Evolutionary conservation across 441 rosid genomes (phyloP), one percentile per base, ranked within the genome.

Genomic region (Geranium incanum): DNA sequence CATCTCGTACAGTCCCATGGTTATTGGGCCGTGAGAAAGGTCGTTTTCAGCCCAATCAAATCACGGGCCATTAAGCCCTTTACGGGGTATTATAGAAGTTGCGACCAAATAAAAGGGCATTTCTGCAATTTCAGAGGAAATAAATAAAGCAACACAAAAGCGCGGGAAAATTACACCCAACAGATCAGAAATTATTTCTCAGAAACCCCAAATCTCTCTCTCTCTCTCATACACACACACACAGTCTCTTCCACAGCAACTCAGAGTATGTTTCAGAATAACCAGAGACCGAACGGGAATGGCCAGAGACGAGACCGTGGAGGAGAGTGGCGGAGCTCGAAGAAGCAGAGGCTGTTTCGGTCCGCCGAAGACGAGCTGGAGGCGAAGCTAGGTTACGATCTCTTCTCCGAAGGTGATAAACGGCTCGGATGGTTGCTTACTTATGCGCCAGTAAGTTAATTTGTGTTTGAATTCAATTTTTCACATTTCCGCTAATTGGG

Each of bases 361-460:
- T 88, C 73, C 39, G 89, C 90, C 38, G 95, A 88, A 80, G 99
- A 95, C 70, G 90, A 90, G 83, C 89, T 90, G 36, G 97, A 90
- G 83, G 75, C 91, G 16, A 95, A 95, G 88, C 82, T 95, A 50
- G 99, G 99, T 67, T 92, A 87, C 78, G 95, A 84, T 81, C 82
- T 95, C 60, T 93, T 90, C 82, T 83, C 86, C 7, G 96, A 95
- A 78, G 98, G 97, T n/a, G 97, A 90, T 21, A 90, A 84, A 9
- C 97, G 96, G 66, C 98, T 95, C 36, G 99, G 98, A 11, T 95
- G 98, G 98, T 79, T 95, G 37, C 99, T 95, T 68, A 89, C 86
- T 48, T 87, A 84, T 18, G 78, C 99, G 69, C 75, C 99, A 0
- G 99, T 95, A 82, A 81, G 93, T 79, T 65, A 8, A 11, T 64